Conservation (phyloP, 306 rosid species). For the Citrullus mucosospermus region DNA sequence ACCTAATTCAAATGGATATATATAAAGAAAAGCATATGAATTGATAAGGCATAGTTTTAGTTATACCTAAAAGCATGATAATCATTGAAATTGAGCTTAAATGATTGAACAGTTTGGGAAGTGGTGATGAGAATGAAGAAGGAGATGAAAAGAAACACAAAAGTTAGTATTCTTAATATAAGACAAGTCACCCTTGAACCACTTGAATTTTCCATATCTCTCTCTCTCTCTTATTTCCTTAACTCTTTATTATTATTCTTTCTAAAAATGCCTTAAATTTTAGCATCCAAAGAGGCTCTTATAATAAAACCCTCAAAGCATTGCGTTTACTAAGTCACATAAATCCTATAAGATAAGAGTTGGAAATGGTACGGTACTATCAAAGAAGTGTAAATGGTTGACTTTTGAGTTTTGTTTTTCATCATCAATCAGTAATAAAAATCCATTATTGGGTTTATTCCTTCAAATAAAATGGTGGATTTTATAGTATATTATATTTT, state of each 20-base stretch:
- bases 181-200: constrained; percentile 24
- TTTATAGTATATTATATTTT: not conserved
- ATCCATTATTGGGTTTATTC: not conserved
- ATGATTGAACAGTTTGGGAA: not conserved
- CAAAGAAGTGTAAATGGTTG: not conserved
- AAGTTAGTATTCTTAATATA: constrained; percentile 30
- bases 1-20: too few species aligned
- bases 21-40: too few species aligned
- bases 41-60: not conserved
- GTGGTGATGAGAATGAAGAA: constrained; percentile 28
- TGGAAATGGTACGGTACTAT: not conserved
- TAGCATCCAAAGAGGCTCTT: not conserved
- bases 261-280: not conserved
- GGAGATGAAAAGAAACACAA: constrained; percentile 32
- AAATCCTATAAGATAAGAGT: not conserved
- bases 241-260: not conserved
- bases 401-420: not conserved
- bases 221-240: not conserved
- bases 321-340: not conserved
- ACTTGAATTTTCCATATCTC: constrained; percentile 16
- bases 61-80: not conserved
- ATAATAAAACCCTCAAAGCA: not conserved
- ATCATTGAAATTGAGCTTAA: not conserved
- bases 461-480: not conserved
- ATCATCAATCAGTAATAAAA: not conserved